Evolutionary conservation across 108 stramenopile genomes (phyloP), one percentile per base, ranked within the genome.

Genomic region (Discostella stelligeroides): DNA sequence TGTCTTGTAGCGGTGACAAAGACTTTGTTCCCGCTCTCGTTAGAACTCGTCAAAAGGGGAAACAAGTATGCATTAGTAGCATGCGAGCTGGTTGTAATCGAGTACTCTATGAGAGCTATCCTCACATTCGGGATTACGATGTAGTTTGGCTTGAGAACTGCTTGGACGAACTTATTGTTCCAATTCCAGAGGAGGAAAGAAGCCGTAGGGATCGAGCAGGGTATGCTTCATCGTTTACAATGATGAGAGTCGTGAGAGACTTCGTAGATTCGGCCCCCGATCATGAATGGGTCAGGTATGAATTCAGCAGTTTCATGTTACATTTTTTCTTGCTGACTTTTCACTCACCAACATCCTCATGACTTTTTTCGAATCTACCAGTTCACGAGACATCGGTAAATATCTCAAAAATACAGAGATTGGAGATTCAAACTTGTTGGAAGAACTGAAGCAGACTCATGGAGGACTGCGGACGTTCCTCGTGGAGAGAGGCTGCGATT

Each of bases 21-120:
- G 95, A 96, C 59, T 96, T 92, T 54, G 75, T 94, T 46, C 95
- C 95, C 0, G 92, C 90, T n/a, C 76, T 96, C 62, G 75, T 89
- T 4, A 73, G 92, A 66, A 88, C 87, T 21, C 68, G 95, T 23
- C 89, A 94, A 76, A 92, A 92, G 60, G 92, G 86, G 1, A 87
- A 92, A 45, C 73, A 88, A 59, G 77, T 96, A 7, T 86, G 80
- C 17, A 71, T 96, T 14, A 85, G 83, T 39, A 82, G 79, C 41
- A 87, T 88, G 83, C 64, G 79, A 72, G 45, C 64, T 17, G 84
- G 86, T 5, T 90, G 89, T 34, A 88, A 84, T 39, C 72, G 76
- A 23, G 86, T 84, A 7, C 69, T 94, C 23, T 80, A 81, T 14
- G 86, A 87, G 43, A 92, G 77, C 18, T 54, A 29, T 28, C 81